Base-by-base conservation (phyloP, 2,329 filamentous ascomycete species). In the Fusarium concolor region DNA sequence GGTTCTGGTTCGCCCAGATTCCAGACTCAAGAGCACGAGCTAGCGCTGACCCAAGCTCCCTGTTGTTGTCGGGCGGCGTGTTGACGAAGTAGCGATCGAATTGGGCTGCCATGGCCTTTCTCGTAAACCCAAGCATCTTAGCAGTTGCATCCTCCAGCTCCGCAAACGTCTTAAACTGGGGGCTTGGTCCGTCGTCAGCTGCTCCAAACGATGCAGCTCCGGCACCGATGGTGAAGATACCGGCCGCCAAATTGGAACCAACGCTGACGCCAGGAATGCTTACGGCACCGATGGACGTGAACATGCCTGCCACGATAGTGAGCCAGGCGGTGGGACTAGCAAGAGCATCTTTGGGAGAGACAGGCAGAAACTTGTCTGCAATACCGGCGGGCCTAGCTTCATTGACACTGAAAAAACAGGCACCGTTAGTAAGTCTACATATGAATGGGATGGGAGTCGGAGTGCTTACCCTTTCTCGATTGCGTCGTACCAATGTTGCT, bases 141-240 rank as follows among this genome's bases (percentile, higher is more conserved):
- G 10, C 33, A 11, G 47, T 26, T 22, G 42, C 8, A 12, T 6
- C 11, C 3, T 18, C 11, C 15, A 47, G 8, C 11, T 38, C 24
- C 6, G 31, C 33, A 39, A 47, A 55, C 2, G 42, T 28, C 11
- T 28, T 7, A 6, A 54, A 54, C 20, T 45, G 17, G 12, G 41
- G 15, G 28, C 24, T 28, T 12, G 51, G 31, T 5, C 45, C 41
- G 6, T 22, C 4, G 6, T 24, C 20, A 14, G 46, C 42, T 20
- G 52, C 33, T 18, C 18, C 52, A 12, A 55, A 55, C 1, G 52
- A 55, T 5, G 52, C 26, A 20, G 52, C 52, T n/a, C 52, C 52
- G 9, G 42, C 52, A 4, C 26, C 52, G 6, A 55, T 33, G 6
- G 52, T 55, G 5, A 55, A 39, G 6, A 47, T 17, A 26, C 52